Evolutionary conservation across 805 yeast species (phyloP).

Genomic region (Saturnispora ahearnii): DNA sequence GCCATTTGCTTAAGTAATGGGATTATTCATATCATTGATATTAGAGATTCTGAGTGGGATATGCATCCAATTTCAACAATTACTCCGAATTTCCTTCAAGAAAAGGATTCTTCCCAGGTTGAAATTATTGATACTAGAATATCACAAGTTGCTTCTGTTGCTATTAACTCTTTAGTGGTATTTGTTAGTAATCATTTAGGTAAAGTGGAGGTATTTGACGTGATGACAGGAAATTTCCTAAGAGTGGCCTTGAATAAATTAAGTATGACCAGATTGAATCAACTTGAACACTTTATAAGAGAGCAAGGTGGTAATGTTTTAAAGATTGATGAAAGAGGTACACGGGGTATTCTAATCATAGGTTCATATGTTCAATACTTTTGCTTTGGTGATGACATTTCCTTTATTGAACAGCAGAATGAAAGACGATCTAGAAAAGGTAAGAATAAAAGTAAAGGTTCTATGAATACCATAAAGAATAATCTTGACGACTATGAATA

Average conservation of each 20-base stretch:
- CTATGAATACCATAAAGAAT: constrained; percentile 25
- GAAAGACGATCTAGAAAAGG: constrained; percentile 9
- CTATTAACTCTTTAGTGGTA: constrained; percentile 23
- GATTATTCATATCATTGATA: constrained; percentile 34
- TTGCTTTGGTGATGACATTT: constrained; percentile 34
- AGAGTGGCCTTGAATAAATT: constrained; percentile 23
- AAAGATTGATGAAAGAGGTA: constrained; percentile 19
- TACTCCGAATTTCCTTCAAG: constrained; percentile 17
- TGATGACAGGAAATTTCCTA: constrained; percentile 34
- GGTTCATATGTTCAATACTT: constrained; percentile 39
- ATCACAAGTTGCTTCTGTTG: constrained; percentile 24
- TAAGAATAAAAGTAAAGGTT: constrained; percentile 15
- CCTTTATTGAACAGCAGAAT: constrained; percentile 11
- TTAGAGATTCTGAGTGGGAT: constrained; percentile 25
- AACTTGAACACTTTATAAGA: constrained; percentile 22
- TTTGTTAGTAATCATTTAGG: constrained; percentile 38
- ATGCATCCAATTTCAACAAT: constrained; percentile 17
- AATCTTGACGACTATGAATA: constrained; percentile 25
- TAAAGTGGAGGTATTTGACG: constrained; percentile 33
- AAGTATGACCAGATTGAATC: constrained; percentile 14
- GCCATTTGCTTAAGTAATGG: constrained; percentile 33
- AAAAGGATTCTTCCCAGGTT: constrained; percentile 15
- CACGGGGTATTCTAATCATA: constrained; percentile 32
- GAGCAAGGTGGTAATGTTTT: constrained; percentile 20
- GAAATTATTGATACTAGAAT: constrained; percentile 11